These are phyloP conservation scores for Leptomonas seymouri DNA, from an alignment of 208 protist species.

Conservation along the genomic window DNA sequence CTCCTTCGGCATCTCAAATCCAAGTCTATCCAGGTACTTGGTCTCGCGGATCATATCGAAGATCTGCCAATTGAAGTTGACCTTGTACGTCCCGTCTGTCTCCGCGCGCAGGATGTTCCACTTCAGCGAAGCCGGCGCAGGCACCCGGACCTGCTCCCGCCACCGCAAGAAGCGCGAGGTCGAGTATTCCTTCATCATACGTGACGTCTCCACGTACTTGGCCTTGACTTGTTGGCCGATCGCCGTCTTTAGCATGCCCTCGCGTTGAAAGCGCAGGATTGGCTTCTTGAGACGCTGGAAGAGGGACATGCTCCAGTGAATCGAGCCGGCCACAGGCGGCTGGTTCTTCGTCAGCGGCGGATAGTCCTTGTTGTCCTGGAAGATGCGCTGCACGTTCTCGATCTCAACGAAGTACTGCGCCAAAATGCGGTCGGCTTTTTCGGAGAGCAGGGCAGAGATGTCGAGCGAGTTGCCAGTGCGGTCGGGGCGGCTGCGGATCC, in stretches of 20 bases:
- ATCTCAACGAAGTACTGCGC: conserved; percentile 95
- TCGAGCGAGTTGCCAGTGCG: conserved; percentile 77
- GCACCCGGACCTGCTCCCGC: conserved; percentile 86
- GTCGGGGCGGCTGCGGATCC: conserved; percentile 86
- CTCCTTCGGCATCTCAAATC: conserved; percentile 95
- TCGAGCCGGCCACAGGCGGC: conserved; percentile 96
- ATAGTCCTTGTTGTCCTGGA: conserved; percentile 81
- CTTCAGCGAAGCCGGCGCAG: conserved; percentile 91
- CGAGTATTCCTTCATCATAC: conserved; percentile 95
- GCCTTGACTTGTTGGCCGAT: conserved; percentile 91
- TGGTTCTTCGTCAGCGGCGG: conserved; percentile 98
- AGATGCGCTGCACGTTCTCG: conserved; percentile 92
- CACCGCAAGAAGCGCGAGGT: conserved; percentile 91
- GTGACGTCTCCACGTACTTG: conserved; percentile 94
- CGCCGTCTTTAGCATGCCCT: conserved; percentile 91
- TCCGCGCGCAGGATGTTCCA: conserved; percentile 83
- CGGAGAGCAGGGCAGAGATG: conserved; percentile 92
- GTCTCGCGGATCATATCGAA: conserved; percentile 96
- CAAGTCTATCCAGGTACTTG: conserved; percentile 97
- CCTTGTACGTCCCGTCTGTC: conserved; percentile 76
- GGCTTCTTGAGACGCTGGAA: conserved; percentile 97
- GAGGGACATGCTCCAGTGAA: conserved; percentile 97
- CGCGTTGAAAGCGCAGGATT: conserved; percentile 94
- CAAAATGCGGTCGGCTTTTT: conserved; percentile 97
- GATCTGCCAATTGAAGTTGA: conserved; percentile 96